phyloP scores from a whole-genome alignment of 441 rosid genomes.

The Biscutella auriculata region DNA sequence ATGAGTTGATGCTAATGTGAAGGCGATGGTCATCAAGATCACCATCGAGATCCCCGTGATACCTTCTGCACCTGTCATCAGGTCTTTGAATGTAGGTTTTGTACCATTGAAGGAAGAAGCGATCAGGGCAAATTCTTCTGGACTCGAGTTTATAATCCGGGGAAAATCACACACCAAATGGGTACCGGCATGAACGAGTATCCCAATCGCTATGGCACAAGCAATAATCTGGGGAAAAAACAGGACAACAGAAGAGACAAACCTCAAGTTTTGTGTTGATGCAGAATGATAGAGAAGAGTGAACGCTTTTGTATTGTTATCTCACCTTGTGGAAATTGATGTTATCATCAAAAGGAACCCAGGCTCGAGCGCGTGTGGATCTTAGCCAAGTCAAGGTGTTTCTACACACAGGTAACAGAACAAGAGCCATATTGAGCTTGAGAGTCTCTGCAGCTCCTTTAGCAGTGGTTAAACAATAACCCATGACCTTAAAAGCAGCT shows the following conservation, averaged over 20 bases:
- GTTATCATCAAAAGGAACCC: slow-evolving; percentile 25
- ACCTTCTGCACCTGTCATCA: slow-evolving; percentile 59
- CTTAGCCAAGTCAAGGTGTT: slow-evolving; percentile 28
- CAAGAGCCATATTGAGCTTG: slow-evolving; percentile 62
- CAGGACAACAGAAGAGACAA: neutral
- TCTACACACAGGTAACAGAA: slow-evolving; percentile 58
- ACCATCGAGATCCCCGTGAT: slow-evolving; percentile 76
- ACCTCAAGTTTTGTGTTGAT: neutral
- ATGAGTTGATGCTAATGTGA: slow-evolving; percentile 42
- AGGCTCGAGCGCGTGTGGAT: slow-evolving; percentile 12
- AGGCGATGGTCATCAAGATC: slow-evolving; percentile 45
- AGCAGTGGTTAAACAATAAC: slow-evolving; percentile 53
- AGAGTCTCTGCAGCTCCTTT: slow-evolving; percentile 67
- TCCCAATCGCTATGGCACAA: slow-evolving; percentile 54
- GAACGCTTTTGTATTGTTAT: neutral
- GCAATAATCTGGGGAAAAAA: slow-evolving; percentile 53
- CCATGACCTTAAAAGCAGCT: slow-evolving; percentile 43
- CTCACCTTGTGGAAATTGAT: slow-evolving; percentile 33
- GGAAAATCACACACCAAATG: slow-evolving; percentile 86
- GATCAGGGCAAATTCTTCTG: slow-evolving; percentile 49
- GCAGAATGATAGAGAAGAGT: neutral
- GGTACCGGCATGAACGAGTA: slow-evolving; percentile 60
- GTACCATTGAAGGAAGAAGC: slow-evolving; percentile 39
- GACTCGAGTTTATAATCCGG: slow-evolving; percentile 40
- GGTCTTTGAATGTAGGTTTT: slow-evolving; percentile 55